Evolutionary conservation across 164 flowering plant species (phyloP), one percentile per base, ranked within the genome.

Genomic region (Cinnamomum micranthum): DNA sequence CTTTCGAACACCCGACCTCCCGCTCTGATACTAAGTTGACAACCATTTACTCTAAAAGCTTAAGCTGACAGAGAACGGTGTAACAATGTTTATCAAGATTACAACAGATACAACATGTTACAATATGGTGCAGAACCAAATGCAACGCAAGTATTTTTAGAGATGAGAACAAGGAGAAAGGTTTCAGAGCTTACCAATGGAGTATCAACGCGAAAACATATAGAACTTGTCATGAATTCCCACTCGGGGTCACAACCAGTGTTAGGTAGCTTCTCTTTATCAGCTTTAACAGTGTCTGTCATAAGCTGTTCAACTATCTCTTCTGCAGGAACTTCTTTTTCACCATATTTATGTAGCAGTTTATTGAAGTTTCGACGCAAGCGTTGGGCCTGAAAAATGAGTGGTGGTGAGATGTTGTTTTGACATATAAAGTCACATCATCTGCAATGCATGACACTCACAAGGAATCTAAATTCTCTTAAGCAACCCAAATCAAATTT

Each of bases 171-270:
- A 13, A 50, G 17, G 62, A 19, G n/a, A 33, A 23, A 63, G 22
- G 6, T 70, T 51, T 4, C 15, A 7, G 22, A 13, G 23, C 20
- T 79, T 83, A 89, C 97, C 88, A 71, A 71, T 59, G 89, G 82
- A 24, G 91, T 91, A 60, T 92, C 85, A 5, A 82, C 77, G 60
- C 85, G 81, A 10, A 85, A 87, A 67, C 86, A 89, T 74, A 86
- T 80, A 64, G 91, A 83, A 78, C 90, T 89, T 24, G 80, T 75
- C 50, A 72, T 76, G 64, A 47, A 69, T 62, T 87, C 89, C 88
- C 87, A 89, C 15, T 87, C 89, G 13, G 73, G 72, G 20, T 80
- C 75, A 58, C 50, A 72, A 70, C 88, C 83, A 55, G 87, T 85
- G 11, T 72, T 76, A 22, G 91, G 90, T 9, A 88, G 80, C 67